These are phyloP conservation scores for Paxillus ammoniavirescens DNA, from an alignment of 768 basidiomycete genomes.

Conservation along the genomic window DNA sequence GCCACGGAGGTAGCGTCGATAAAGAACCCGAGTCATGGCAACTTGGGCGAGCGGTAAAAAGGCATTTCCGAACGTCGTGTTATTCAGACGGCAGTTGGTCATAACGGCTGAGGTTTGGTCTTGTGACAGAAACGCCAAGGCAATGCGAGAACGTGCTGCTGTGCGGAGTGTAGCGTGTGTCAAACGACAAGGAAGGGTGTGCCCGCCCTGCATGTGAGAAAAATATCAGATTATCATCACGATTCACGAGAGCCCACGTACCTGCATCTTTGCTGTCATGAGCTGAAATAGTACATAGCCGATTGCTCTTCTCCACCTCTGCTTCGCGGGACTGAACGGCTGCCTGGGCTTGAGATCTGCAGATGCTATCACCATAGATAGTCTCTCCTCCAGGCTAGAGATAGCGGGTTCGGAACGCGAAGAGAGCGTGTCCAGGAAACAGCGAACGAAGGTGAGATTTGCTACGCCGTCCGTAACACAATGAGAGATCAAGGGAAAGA, in stretches of 20 bases:
- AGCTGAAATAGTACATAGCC: constrained; percentile 36
- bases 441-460: constrained; percentile 39
- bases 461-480: constrained; percentile 50
- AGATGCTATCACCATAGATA: constrained; percentile 40
- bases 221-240: not conserved
- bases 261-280: constrained; percentile 35
- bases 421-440: constrained; percentile 44
- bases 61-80: constrained; percentile 24
- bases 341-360: constrained; percentile 36
- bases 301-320: constrained; percentile 47
- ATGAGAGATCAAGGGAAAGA: constrained; percentile 47
- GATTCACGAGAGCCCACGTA: constrained; percentile 17
- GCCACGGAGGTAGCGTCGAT: constrained; percentile 43
- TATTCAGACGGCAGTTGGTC: constrained; percentile 38
- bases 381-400: constrained; percentile 35
- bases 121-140: constrained; percentile 24
- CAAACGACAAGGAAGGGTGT: constrained; percentile 45
- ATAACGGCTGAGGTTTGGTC: constrained; percentile 33
- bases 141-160: constrained; percentile 35
- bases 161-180: constrained; percentile 33
- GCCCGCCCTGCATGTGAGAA: constrained; percentile 46
- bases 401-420: constrained; percentile 1
- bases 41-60: constrained; percentile 51
- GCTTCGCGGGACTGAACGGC: constrained; percentile 33
- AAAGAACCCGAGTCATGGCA: constrained; percentile 50